These are phyloP conservation scores for Emergomyces orientalis DNA, from an alignment of 2,329 filamentous ascomycete species.

Conservation along the genomic window DNA sequence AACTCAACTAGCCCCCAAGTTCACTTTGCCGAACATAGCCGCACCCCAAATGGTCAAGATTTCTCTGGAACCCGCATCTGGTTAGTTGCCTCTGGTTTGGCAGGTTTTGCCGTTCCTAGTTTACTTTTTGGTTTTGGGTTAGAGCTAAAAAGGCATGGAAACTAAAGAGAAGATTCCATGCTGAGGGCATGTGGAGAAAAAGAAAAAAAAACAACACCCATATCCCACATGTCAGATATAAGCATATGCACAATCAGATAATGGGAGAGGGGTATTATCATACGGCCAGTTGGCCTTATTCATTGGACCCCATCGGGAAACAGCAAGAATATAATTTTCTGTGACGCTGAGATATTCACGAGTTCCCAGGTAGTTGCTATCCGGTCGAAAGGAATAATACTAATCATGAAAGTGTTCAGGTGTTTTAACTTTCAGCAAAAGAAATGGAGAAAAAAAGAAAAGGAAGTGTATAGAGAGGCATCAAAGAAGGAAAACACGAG, in stretches of 20 bases:
- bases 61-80: too few relatives aligned
- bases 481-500: neutral
- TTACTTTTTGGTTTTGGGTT: neutral
- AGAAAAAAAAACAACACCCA: neutral
- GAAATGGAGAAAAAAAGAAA: neutral
- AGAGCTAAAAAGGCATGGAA: neutral
- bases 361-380: neutral
- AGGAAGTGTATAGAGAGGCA: neutral
- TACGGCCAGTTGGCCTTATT: neutral
- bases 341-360: too few relatives aligned
- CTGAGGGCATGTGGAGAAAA: too few relatives aligned
- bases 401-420: neutral
- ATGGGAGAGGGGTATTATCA: neutral
- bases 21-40: neutral
- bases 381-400: neutral
- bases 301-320: neutral
- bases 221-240: neutral
- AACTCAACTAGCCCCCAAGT: neutral
- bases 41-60: neutral
- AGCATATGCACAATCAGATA: neutral
- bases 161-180: neutral
- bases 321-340: neutral
- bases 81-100: neutral
- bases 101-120: neutral
- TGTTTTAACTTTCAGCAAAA: too few relatives aligned